Percentiles rank a stretch among this genome's conserved stretches.
Evolutionary conservation across 768 basidiomycete species (phyloP).

Genomic region (Suillus hirtellus): DNA sequence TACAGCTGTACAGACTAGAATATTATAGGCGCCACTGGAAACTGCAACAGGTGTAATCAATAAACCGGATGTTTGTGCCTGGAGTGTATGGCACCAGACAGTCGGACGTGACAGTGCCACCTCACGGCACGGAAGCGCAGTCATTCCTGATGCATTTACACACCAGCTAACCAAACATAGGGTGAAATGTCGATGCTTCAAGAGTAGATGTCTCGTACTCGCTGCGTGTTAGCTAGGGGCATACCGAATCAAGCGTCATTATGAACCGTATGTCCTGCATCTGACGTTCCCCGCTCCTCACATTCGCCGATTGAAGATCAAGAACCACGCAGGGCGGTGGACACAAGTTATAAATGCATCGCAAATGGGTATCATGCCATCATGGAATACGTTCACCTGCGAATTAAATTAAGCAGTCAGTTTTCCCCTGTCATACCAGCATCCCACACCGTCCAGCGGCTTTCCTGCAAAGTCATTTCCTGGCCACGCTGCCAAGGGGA

Average conservation of each 20-base stretch:
- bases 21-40: neutral
- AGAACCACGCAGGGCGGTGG: neutral
- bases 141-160: neutral
- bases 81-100: neutral
- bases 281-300: neutral
- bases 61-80: neutral
- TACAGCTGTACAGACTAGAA: neutral
- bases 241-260: neutral
- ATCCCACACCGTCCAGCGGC: conserved; percentile 23
- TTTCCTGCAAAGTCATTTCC: neutral
- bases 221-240: neutral
- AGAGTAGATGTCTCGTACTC: neutral
- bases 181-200: no score
- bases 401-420: neutral
- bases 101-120: neutral
- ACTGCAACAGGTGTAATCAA: neutral
- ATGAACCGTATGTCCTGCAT: neutral
- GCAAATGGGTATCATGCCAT: neutral
- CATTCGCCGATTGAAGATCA: neutral
- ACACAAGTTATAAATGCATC: neutral
- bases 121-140: neutral
- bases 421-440: neutral
- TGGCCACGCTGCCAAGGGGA: conserved; percentile 1
- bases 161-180: neutral
- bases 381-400: neutral